Evolutionary conservation across 345 rosid species (phyloP).

Genomic region (Diplotaxis tenuifolia): DNA sequence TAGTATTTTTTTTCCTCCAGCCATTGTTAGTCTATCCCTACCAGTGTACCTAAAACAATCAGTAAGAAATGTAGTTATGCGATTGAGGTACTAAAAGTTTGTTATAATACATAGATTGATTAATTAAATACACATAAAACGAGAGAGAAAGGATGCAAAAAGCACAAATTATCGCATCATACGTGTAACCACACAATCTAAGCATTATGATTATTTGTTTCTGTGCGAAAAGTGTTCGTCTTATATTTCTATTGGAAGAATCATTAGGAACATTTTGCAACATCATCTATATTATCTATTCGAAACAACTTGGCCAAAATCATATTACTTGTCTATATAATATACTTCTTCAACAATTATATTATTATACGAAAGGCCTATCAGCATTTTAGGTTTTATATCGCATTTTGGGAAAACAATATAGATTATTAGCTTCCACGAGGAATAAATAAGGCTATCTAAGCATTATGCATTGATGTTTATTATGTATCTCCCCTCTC

Average conservation of each 20-base stretch:
- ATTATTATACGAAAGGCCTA: background rate
- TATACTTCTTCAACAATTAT: background rate
- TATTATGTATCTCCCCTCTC: background rate
- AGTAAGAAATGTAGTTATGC: background rate
- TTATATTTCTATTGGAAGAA: conserved; percentile 27
- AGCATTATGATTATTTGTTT: conserved; percentile 6
- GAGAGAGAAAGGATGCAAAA: background rate
- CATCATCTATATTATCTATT: conserved; percentile 18
- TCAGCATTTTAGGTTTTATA: background rate
- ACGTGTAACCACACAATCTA: conserved; percentile 40
- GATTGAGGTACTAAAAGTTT: conserved; percentile 17
- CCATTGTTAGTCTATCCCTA: background rate
- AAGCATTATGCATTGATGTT: background rate
- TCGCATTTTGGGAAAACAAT: background rate
- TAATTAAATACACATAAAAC: background rate
- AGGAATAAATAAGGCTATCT: background rate
- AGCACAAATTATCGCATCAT: conserved; percentile 26
- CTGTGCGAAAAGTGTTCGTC: conserved; percentile 10
- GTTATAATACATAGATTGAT: background rate
- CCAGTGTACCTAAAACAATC: conserved; percentile 8
- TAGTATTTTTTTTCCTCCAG: background rate
- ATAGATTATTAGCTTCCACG: no score
- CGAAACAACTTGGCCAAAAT: conserved; percentile 25
- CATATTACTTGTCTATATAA: conserved; percentile 15
- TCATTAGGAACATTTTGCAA: conserved; percentile 28